phyloP scores from a whole-genome alignment of 192 early-diverging fungal genomes.

The Polychytrium aggregatum region DNA sequence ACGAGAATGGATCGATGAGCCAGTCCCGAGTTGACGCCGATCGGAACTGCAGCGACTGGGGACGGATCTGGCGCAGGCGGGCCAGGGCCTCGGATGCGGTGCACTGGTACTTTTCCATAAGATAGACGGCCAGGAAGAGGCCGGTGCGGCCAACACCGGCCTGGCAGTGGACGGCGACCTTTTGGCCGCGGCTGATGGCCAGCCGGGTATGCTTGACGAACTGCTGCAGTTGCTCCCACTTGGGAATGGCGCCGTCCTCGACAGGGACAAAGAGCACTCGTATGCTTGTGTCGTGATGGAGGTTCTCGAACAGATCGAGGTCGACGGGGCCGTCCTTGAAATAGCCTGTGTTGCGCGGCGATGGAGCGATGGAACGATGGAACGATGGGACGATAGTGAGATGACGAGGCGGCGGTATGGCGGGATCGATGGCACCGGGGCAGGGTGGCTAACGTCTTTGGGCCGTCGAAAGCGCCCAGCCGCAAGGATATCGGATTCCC shows the following conservation, averaged over 20 bases:
- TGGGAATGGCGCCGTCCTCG: conserved; percentile 29
- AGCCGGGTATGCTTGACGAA: conserved; percentile 20
- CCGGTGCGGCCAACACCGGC: conserved; percentile 41
- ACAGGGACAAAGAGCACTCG: conserved; percentile 31
- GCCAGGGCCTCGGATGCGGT: conserved; percentile 21
- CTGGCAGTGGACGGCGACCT: conserved; percentile 38
- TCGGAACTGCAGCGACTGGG: conserved; percentile 36
- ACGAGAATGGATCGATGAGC: conserved; percentile 27
- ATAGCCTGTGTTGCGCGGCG: too few relatives aligned
- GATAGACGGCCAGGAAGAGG: conserved; percentile 30
- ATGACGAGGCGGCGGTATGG: not conserved
- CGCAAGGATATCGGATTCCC: too few relatives aligned
- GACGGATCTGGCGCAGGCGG: conserved; percentile 20
- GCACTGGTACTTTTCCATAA: conserved; percentile 31
- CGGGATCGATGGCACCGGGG: conserved; percentile 2
- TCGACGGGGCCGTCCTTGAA: conserved; percentile 14
- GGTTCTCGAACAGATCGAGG: conserved; percentile 25
- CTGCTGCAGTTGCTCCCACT: conserved; percentile 15
- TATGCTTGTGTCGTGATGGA: conserved; percentile 10
- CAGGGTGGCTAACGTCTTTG: too few relatives aligned
- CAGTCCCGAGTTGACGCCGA: conserved; percentile 32
- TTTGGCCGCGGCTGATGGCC: conserved; percentile 17
- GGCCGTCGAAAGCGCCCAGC: too few relatives aligned
- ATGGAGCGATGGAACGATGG: too few relatives aligned
- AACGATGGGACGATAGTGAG: not conserved